Evolutionary conservation across 75 land plant genomes (phyloP), one percentile per base, ranked within the genome.

Genomic region (Adiantum capillusveneris): DNA sequence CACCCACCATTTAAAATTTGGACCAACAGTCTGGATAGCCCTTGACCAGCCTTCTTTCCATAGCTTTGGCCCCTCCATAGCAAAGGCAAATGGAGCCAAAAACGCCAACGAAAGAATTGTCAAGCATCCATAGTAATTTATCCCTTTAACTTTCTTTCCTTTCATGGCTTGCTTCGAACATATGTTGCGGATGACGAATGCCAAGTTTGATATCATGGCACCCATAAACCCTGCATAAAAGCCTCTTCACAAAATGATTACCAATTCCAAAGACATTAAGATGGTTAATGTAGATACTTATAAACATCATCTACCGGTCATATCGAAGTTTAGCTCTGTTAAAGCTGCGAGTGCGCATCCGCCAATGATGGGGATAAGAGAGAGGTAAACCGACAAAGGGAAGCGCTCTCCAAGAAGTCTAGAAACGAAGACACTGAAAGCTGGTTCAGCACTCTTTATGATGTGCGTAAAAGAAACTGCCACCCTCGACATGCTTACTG

Each of bases 391-490:
- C 0, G 84, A 58, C 39, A 63, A n/a, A 1, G 87, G 75, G 59
- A 84, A 81, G 0, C 63, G 31, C 57, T 87, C 79, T 31, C 88
- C 87, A 0, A 84, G 44, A 9, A 87, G 42, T n/a, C 79, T 62
- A 7, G 83, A 77, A 16, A 87, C 80, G 51, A 76, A 19, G 6
- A 84, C 81, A 44, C 87, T 84, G 72, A 86, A 86, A 0, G 84
- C 84, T 0, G 87, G 90, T 57, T 86, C 90, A 16, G 81, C 75
- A 49, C 87, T 86, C 72, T 86, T 86, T 66, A 80, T 80, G 37
- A 86, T 82, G 49, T 84, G 87, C 0, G 90, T 83, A 62, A 86
- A 86, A 0, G 84, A 86, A 13, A 84, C 91, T 9, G 84, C 88
- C 11, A 87, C 91, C 66, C 81, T 81, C 0, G 88, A 78, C 82